These are phyloP conservation scores for Umbilicaria muhlenbergii DNA, from an alignment of 495 filamentous ascomycete genomes.

Conservation along the genomic window DNA sequence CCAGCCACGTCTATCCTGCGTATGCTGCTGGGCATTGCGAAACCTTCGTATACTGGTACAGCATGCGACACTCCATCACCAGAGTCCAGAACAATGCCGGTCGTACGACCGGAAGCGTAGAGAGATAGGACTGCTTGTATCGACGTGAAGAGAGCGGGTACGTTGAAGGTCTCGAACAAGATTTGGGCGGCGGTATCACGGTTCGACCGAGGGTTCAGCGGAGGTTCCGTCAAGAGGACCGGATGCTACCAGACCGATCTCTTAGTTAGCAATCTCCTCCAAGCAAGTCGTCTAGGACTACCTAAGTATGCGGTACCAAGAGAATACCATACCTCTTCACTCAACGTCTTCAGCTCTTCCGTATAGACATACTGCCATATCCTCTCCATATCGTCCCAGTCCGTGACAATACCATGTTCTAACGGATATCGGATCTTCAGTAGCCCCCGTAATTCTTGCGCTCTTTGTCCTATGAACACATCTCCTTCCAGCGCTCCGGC, in stretches of 20 bases:
- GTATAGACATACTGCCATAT: conserved; percentile 89
- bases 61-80: conserved; percentile 96
- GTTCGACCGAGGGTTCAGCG: conserved; percentile 89
- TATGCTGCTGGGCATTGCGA: conserved; percentile 91
- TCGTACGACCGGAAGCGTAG: conserved; percentile 92
- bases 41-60: conserved; percentile 95
- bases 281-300: too few species aligned
- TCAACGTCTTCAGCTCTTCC: conserved; percentile 80
- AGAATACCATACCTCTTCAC: conserved; percentile 61
- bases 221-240: conserved; percentile 90
- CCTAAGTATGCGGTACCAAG: too few species aligned
- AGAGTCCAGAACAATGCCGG: conserved; percentile 86
- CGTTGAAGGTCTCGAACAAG: conserved; percentile 98
- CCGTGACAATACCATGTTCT: conserved; percentile 95
- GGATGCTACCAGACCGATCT: conserved; percentile 47
- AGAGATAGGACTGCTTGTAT: conserved; percentile 95
- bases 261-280: conserved; percentile 6
- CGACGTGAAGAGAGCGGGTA: conserved; percentile 87
- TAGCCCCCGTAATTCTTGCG: conserved; percentile 81
- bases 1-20: conserved; percentile 92
- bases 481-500: conserved; percentile 94
- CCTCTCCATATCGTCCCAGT: conserved; percentile 99
- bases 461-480: conserved; percentile 88
- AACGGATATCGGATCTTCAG: conserved; percentile 91
- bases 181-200: conserved; percentile 95